Evolutionary conservation across 768 basidiomycete species (phyloP), one percentile per base, ranked within the genome.

Genomic region (Pisolithus tinctorius): DNA sequence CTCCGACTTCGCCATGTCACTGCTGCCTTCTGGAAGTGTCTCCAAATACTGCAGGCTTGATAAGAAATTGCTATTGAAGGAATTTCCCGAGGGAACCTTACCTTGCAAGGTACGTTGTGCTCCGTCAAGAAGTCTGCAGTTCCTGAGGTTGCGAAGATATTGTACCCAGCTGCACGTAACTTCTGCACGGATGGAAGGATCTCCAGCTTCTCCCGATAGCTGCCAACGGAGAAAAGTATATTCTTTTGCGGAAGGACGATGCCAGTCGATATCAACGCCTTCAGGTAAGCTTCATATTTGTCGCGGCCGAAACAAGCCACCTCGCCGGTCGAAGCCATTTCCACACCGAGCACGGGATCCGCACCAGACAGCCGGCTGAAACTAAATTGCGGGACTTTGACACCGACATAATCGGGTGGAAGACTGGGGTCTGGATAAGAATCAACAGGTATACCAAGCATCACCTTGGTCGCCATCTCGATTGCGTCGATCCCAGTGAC

Each of bases 311-410:
- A 99, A 72, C 95, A 98, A 16, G 96, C 96, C 25, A 99, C 96
- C 67, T 99, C 96, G 52, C 96, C 96, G 0, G 95, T 99, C 16
- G 96, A 98, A 14, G 96, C 96, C 96, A 99, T 99, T 74, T 99
- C 96, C 40, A 98, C 95, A 62, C 96, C 95, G 11, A 97, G 80
- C 6, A 98, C 87, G 17, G 96, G 96, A 66, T 99, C 96, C 17
- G 96, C 96, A 25, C 96, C 96, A 17, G 92, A 94, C 34, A 99
- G 73, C 40, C 96, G 84, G 60, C 89, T 93, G 73, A 98, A 99
- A 60, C 90, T 93, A 82, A 98, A 99, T 68, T 99, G 96, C n/a
- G 96, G 93, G 3, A 96, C 95, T 75, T 99, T 99, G 71, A 99
- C 87, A 50, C 95, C 96, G 53, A 99, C 96, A 65, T 98, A 99